These are phyloP conservation scores for Scutellaria baicalensis DNA, from an alignment of 257 asterid genomes.

Conservation along the genomic window DNA sequence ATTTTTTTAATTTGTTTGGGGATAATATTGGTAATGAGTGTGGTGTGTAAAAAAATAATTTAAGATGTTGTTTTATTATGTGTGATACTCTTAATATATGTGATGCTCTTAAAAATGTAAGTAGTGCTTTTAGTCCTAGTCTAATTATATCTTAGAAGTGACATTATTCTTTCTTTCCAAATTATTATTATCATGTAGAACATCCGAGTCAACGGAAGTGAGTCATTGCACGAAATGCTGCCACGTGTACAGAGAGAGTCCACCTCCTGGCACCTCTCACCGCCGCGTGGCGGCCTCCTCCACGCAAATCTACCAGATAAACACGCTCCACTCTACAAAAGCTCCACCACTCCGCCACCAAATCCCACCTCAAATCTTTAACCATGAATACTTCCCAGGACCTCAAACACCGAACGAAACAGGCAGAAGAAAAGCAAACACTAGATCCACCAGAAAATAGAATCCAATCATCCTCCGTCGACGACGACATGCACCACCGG, in stretches of 20 bases:
- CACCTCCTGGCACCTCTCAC: conserved; percentile 12
- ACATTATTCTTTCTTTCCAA: too few relatives aligned
- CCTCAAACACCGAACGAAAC: conserved; percentile 49
- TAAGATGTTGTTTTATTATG: too few relatives aligned
- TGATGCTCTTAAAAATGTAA: too few relatives aligned
- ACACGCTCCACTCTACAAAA: conserved; percentile 22
- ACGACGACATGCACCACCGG: conserved; percentile 20
- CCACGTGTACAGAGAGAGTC: conserved; percentile 47
- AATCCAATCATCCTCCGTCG: background rate
- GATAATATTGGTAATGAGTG: too few relatives aligned
- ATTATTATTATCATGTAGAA: too few relatives aligned
- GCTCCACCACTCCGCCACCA: conserved; percentile 3
- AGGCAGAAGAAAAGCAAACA: background rate
- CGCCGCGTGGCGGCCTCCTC: conserved; percentile 33
- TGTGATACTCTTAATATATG: too few relatives aligned
- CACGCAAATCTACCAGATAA: conserved; percentile 20
- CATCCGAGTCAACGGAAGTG: background rate
- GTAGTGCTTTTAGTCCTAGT: too few relatives aligned
- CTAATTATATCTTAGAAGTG: too few relatives aligned
- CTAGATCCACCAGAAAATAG: background rate
- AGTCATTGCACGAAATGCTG: background rate
- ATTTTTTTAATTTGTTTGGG: too few relatives aligned
- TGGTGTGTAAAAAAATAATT: too few relatives aligned
- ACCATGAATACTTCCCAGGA: conserved; percentile 42
- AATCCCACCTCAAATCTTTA: background rate